phyloP scores from a whole-genome alignment of 1,284 basidiomycete genomes.

The Papiliotrema fonsecae region DNA sequence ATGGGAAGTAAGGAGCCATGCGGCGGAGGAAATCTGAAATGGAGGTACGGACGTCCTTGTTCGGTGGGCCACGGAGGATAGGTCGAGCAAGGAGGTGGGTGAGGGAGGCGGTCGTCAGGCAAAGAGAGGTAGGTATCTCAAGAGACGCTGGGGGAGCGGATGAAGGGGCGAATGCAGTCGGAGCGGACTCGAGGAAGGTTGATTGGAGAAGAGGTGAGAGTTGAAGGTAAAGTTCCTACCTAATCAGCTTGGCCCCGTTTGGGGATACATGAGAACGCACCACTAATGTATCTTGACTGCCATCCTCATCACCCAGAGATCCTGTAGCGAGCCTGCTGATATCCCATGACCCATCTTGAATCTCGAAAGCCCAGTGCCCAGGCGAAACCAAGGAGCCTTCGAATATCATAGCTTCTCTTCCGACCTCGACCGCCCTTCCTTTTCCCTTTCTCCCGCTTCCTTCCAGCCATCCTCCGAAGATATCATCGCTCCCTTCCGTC shows the following conservation, averaged over 20 bases:
- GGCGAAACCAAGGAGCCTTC: constrained; percentile 4
- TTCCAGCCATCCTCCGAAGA: constrained; percentile 12
- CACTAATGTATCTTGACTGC: constrained; percentile 16
- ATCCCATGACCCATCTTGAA: constrained; percentile 17
- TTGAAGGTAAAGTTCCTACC: constrained; percentile 48
- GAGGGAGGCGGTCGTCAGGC: constrained; percentile 61
- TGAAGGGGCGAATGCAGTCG: constrained; percentile 65
- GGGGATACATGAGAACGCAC: constrained; percentile 13
- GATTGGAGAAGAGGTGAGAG: constrained; percentile 71
- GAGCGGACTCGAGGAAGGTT: constrained; percentile 78
- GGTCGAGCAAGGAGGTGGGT: constrained; percentile 62
- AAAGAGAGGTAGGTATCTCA: constrained; percentile 57
- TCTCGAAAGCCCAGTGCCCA: constrained; percentile 4
- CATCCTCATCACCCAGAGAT: constrained; percentile 13
- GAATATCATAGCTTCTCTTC: constrained; percentile 6
- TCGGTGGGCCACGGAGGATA: constrained; percentile 39
- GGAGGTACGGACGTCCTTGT: constrained; percentile 7
- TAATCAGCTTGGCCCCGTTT: constrained; percentile 6
- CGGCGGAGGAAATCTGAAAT: constrained; percentile 37
- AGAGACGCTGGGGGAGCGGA: constrained; percentile 18
- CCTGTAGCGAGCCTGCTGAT: constrained; percentile 14
- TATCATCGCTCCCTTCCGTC: not conserved
- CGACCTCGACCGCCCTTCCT: constrained; percentile 9
- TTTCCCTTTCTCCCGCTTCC: constrained; percentile 8
- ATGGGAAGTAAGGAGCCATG: constrained; percentile 80